Evolutionary conservation across 1,139 yeast species (phyloP).

Genomic region (Yamadazyma diospyri): DNA sequence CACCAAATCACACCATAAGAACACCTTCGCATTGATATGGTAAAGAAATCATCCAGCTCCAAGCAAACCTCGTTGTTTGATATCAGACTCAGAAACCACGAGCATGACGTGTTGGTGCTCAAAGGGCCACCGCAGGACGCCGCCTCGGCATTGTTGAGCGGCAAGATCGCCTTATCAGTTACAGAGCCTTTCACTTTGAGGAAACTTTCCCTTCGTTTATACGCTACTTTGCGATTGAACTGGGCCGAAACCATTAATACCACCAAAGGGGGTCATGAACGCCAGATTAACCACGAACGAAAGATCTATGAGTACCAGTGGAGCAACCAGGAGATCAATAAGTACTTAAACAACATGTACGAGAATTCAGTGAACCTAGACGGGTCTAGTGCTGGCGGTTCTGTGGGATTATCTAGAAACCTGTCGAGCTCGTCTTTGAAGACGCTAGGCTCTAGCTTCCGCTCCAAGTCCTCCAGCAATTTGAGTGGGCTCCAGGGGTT

Average conservation of each 20-base stretch:
- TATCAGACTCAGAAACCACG: conserved; percentile 60
- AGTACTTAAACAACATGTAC: conserved; percentile 28
- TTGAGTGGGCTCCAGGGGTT: conserved; percentile 14
- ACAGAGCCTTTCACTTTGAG: conserved; percentile 72
- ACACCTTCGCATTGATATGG: conserved; percentile 12
- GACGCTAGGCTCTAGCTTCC: conserved; percentile 26
- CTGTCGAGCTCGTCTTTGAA: conserved; percentile 36
- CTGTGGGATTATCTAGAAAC: conserved; percentile 20
- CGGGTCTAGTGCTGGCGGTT: background rate
- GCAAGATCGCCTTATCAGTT: conserved; percentile 73
- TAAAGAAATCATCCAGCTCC: conserved; percentile 13
- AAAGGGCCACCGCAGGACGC: conserved; percentile 81
- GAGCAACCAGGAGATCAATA: conserved; percentile 59
- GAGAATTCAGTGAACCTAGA: conserved; percentile 20
- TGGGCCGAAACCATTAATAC: conserved; percentile 51
- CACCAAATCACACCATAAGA: too few species aligned
- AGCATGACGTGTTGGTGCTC: conserved; percentile 75
- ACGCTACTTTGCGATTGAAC: conserved; percentile 60
- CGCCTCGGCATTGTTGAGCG: conserved; percentile 68
- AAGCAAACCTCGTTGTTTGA: conserved; percentile 51
- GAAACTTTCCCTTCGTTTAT: conserved; percentile 57
- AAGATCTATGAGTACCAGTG: conserved; percentile 72
- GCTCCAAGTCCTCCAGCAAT: conserved; percentile 33
- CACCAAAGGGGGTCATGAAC: conserved; percentile 40
- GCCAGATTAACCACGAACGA: conserved; percentile 59